Conservation (phyloP, 2,329 filamentous ascomycete genomes). For the Fusarium papillatum region DNA sequence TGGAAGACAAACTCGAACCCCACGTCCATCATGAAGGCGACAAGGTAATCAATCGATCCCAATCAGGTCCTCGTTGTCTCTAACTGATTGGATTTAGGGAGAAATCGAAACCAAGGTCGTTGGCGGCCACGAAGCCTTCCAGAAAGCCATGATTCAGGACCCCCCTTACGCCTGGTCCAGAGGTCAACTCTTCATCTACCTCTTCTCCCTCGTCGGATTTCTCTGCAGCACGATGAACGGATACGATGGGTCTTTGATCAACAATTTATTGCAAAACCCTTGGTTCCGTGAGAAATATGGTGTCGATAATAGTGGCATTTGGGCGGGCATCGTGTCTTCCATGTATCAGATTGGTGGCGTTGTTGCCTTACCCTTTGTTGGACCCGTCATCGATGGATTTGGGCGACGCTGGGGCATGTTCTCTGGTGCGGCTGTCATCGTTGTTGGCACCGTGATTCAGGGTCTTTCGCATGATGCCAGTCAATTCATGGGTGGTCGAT, state of each 20-base stretch:
- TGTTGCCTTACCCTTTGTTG: slow-evolving; percentile 54
- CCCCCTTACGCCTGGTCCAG: background rate
- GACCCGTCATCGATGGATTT: slow-evolving; percentile 55
- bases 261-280: background rate
- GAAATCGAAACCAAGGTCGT: background rate
- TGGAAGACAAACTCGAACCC: background rate
- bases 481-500: slow-evolving; percentile 63
- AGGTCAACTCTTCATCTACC: background rate
- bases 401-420: slow-evolving; percentile 59
- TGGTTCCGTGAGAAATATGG: background rate
- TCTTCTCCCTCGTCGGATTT: background rate
- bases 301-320: background rate
- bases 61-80: background rate
- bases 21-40: background rate
- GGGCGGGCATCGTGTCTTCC: slow-evolving; percentile 51
- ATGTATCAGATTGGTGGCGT: slow-evolving; percentile 62
- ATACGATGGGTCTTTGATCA: background rate
- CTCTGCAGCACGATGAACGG: background rate
- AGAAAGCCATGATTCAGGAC: background rate
- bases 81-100: background rate
- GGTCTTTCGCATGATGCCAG: slow-evolving; percentile 15
- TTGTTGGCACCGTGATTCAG: slow-evolving; percentile 50
- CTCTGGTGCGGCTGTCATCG: slow-evolving; percentile 53
- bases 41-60: background rate
- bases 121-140: background rate